Evolutionary conservation across 768 basidiomycete genomes (phyloP), one percentile per base, ranked within the genome.

Genomic region (Leccinum aurantiacum): DNA sequence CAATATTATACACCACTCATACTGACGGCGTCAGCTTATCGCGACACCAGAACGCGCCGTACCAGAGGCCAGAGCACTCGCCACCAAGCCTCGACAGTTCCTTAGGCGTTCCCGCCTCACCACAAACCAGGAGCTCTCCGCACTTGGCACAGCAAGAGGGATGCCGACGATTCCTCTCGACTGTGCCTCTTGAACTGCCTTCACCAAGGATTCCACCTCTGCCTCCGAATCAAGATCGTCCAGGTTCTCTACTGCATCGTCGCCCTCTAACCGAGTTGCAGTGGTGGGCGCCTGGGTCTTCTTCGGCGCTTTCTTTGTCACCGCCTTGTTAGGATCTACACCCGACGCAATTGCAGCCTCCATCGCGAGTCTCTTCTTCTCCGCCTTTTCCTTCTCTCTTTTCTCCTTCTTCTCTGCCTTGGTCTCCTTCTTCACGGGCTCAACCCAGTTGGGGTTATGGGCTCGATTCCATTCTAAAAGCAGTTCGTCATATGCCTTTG

Each of bases 391-490:
- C 54, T 82, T 79, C 62, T 92, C 90, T 59, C 86, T 83, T 70
- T 91, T 87, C 72, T 90, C 90, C 74, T 93, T 93, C 76, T 89
- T 88, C 78, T 93, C 91, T 8, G 87, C 89, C 68, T 94, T 94
- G 25, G 86, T 89, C 75, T 92, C 90, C 54, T 85, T 80, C 77
- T 93, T 93, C 25, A 91, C 89, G 0, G 91, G 93, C 69, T 93
- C 91, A 4, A 93, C 88, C 71, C 86, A 94, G 61, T 92, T 92
- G 14, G 92, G 93, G 62, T 94, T 93, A 69, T 93, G 82, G 25
- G 84, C 88, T 35, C 91, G 86, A 67, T 93, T 89, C 93, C 93
- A 98, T 55, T 98, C 95, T 25, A 93, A 81, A 17, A 95, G 82
- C 4, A 99, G 83, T 47, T 89, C 88, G 68, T 97, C 95, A 69